Evolutionary conservation across 495 filamentous ascomycete genomes (phyloP).

Genomic region (Penicillium tannophilum): DNA sequence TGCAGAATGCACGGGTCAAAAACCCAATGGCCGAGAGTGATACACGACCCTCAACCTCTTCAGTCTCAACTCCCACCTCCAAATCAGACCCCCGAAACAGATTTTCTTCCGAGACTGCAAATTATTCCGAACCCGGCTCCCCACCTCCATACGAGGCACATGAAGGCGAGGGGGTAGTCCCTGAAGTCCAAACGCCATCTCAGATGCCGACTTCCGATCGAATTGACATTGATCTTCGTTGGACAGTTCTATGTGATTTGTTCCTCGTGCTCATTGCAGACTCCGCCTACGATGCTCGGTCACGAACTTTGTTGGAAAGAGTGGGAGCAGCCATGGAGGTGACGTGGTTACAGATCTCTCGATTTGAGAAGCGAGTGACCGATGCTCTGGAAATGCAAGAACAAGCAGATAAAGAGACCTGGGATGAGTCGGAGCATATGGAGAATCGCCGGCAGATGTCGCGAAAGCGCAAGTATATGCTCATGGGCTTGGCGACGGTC

Average conservation of each 20-base stretch:
- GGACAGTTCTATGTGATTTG: constrained; percentile 96
- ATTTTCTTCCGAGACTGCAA: constrained; percentile 33
- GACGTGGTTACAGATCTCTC: constrained; percentile 89
- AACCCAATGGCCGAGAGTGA: constrained; percentile 75
- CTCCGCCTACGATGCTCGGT: constrained; percentile 88
- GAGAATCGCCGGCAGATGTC: constrained; percentile 80
- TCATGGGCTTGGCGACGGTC: constrained; percentile 97
- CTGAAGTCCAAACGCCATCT: constrained; percentile 75
- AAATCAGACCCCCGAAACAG: constrained; percentile 31
- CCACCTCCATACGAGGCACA: constrained; percentile 75
- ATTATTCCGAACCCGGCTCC: constrained; percentile 42
- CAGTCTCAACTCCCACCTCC: constrained; percentile 28
- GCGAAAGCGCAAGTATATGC: constrained; percentile 78
- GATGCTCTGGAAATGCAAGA: constrained; percentile 98
- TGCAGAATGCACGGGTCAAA: constrained; percentile 91
- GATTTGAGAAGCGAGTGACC: constrained; percentile 96
- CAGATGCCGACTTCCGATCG: constrained; percentile 78
- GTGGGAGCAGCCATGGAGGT: constrained; percentile 80
- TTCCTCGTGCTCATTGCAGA: constrained; percentile 96
- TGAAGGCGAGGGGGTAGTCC: constrained; percentile 64
- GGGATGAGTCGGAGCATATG: constrained; percentile 96
- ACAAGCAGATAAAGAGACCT: constrained; percentile 87
- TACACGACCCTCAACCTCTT: constrained; percentile 35
- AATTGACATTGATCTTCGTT: constrained; percentile 94
- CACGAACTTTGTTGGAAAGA: constrained; percentile 79